A percentile compares a stretch with the other conserved stretches of the same genome.
Evolutionary conservation across 2,329 filamentous ascomycete genomes (phyloP).

Genomic region (Xylariaceae sp.): DNA sequence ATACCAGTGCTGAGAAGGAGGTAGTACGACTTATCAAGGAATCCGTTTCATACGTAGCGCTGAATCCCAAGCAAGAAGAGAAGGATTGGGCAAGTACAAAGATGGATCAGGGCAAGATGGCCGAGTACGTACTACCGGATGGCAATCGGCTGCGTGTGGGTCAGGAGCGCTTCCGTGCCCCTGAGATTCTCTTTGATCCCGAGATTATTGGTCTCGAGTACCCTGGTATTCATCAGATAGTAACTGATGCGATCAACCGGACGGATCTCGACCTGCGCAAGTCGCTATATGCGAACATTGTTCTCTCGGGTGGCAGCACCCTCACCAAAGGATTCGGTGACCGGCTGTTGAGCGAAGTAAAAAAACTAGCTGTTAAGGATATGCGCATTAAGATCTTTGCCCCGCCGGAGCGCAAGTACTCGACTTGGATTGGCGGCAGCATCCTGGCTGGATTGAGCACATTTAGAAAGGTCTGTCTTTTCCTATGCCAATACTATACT

Average conservation of each 20-base stretch:
- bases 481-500: neutral
- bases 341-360: slow-evolving; percentile 87
- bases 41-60: slow-evolving; percentile 86
- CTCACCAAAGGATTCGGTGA: slow-evolving; percentile 97
- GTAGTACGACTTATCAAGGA: slow-evolving; percentile 98
- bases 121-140: slow-evolving; percentile 90
- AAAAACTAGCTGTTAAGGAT: slow-evolving; percentile 93
- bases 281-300: slow-evolving; percentile 93
- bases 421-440: slow-evolving; percentile 98
- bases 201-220: slow-evolving; percentile 97
- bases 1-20: slow-evolving; percentile 98
- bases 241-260: slow-evolving; percentile 92
- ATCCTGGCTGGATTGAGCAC: slow-evolving; percentile 96
- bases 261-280: slow-evolving; percentile 97
- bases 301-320: slow-evolving; percentile 93
- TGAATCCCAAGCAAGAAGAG: slow-evolving; percentile 91
- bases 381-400: slow-evolving; percentile 99
- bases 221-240: slow-evolving; percentile 95
- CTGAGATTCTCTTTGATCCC: slow-evolving; percentile 96
- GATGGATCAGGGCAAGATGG: slow-evolving; percentile 75
- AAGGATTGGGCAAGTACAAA: slow-evolving; percentile 91
- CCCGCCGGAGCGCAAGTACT: slow-evolving; percentile 96
- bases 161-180: slow-evolving; percentile 90
- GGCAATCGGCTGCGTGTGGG: slow-evolving; percentile 92
- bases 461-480: slow-evolving; percentile 85